A percentile compares a stretch with the other conserved stretches of the same genome.
phyloP scores from a whole-genome alignment of 176 grass and related monocot species.

The Microstegium vimineum region DNA sequence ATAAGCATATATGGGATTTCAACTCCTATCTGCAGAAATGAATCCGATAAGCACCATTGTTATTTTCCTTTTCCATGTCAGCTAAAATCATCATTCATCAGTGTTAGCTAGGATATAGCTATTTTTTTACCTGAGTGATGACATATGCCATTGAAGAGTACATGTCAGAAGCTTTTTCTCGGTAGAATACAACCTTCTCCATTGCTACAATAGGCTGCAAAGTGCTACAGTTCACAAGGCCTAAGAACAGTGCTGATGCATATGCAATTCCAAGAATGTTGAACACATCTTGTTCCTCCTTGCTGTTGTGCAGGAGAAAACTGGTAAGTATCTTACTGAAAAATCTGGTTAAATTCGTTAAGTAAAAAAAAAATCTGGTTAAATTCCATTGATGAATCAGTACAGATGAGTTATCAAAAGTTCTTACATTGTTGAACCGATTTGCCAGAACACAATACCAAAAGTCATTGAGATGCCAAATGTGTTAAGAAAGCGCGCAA shows the following conservation, averaged over 20 bases:
- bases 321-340: neutral
- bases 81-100: neutral
- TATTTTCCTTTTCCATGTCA: neutral
- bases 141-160: slow-evolving; percentile 52
- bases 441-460: slow-evolving; percentile 81
- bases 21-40: neutral
- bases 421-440: slow-evolving; percentile 78
- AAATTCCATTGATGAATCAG: slow-evolving; percentile 5
- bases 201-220: slow-evolving; percentile 60
- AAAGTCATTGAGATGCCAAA: slow-evolving; percentile 63
- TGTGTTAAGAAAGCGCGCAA: slow-evolving; percentile 68
- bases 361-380: too few species aligned
- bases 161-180: slow-evolving; percentile 63
- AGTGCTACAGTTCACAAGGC: slow-evolving; percentile 54
- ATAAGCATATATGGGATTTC: slow-evolving; percentile 60
- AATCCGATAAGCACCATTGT: neutral
- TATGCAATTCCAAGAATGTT: slow-evolving; percentile 59
- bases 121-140: slow-evolving; percentile 52
- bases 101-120: neutral
- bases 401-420: neutral
- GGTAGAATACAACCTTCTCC: slow-evolving; percentile 56
- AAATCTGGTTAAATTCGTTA: too few species aligned
- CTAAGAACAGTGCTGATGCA: slow-evolving; percentile 60
- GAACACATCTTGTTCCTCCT: slow-evolving; percentile 70
- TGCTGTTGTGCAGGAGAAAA: slow-evolving; percentile 42